Percentiles rank a stretch among this genome's conserved stretches.
Evolutionary conservation across 1,139 yeast genomes (phyloP).

Genomic region (Pichia sp.): DNA sequence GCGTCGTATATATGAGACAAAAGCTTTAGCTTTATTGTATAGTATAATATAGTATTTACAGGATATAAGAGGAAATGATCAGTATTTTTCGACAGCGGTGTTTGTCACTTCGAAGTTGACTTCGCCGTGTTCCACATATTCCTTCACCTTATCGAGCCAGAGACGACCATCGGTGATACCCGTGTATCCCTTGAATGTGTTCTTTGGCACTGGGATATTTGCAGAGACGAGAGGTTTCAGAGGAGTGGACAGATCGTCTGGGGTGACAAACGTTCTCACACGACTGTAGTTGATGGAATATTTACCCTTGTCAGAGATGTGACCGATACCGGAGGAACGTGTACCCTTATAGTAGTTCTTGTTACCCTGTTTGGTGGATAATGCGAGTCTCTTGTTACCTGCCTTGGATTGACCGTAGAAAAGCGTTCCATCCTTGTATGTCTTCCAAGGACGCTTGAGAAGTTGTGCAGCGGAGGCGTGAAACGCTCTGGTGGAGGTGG

Average conservation of each 20-base stretch:
- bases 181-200: constrained; percentile 59
- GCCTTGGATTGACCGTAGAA: constrained; percentile 73
- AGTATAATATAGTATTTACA: not conserved
- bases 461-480: constrained; percentile 33
- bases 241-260: constrained; percentile 41
- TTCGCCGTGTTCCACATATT: constrained; percentile 68
- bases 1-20: too few species aligned
- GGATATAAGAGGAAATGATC: constrained; percentile 1
- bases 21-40: too few species aligned
- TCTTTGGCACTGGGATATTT: constrained; percentile 62
- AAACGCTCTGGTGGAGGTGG: constrained; percentile 7
- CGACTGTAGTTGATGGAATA: constrained; percentile 76
- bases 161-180: constrained; percentile 68
- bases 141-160: constrained; percentile 65
- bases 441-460: constrained; percentile 85
- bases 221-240: constrained; percentile 72
- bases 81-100: constrained; percentile 39
- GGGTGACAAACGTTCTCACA: constrained; percentile 88
- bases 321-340: constrained; percentile 89
- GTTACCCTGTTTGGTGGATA: constrained; percentile 92
- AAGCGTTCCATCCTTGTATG: constrained; percentile 72
- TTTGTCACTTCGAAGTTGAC: constrained; percentile 28
- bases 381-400: constrained; percentile 79
- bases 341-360: constrained; percentile 95
- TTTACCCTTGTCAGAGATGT: constrained; percentile 63